These are phyloP conservation scores for Lactarius tabidus DNA, from an alignment of 768 basidiomycete species.

Conservation along the genomic window DNA sequence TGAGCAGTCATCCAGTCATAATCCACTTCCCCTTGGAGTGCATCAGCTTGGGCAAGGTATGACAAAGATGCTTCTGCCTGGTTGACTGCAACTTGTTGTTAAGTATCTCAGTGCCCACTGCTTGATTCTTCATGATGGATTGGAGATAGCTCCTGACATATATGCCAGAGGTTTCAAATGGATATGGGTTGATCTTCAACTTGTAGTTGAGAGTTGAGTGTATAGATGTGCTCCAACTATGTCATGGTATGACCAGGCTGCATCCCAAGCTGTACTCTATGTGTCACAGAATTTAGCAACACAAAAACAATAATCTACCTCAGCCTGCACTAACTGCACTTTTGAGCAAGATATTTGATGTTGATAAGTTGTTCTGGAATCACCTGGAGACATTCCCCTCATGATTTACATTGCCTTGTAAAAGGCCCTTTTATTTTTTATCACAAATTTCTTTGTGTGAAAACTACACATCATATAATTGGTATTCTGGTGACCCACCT, in stretches of 20 bases:
- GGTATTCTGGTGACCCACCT: constrained; percentile 44
- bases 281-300: constrained; percentile 15
- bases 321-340: constrained; percentile 77
- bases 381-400: constrained; percentile 87
- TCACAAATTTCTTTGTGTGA: neutral
- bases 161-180: constrained; percentile 82
- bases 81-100: constrained; percentile 72
- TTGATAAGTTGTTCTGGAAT: constrained; percentile 84
- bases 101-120: constrained; percentile 83
- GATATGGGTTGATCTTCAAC: constrained; percentile 88
- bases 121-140: constrained; percentile 85
- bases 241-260: constrained; percentile 84
- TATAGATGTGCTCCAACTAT: constrained; percentile 92
- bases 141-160: constrained; percentile 91
- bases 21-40: constrained; percentile 76
- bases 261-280: constrained; percentile 57
- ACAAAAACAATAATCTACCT: constrained; percentile 49
- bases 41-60: constrained; percentile 78
- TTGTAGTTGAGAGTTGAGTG: constrained; percentile 84
- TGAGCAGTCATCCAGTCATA: constrained; percentile 93
- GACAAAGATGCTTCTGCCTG: constrained; percentile 67
- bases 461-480: neutral
- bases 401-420: constrained; percentile 93
- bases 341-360: constrained; percentile 77
- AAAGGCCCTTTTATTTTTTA: constrained; percentile 73